Conservation (phyloP, 2,329 filamentous ascomycete species). For the Dactylellina sp. region DNA sequence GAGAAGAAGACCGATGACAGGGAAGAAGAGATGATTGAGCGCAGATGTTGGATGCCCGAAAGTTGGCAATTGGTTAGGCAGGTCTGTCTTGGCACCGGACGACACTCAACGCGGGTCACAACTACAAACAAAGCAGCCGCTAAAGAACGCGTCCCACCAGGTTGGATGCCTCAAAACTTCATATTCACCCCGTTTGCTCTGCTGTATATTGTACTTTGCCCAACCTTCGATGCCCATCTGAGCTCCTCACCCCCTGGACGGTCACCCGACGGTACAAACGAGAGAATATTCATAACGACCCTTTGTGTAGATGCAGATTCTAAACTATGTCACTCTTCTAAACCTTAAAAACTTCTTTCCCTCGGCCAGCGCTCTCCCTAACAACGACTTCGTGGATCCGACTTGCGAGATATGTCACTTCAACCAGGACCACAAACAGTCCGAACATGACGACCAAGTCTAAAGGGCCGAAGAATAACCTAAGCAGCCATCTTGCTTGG, state of each 20-base stretch:
- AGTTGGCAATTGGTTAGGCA: constrained; percentile 6
- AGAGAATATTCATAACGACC: constrained; percentile 22
- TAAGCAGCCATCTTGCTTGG: constrained; percentile 57
- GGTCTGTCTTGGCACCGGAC: constrained; percentile 30
- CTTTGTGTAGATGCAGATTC: not conserved
- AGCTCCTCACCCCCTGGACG: too few relatives aligned
- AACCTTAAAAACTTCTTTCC: constrained; percentile 5
- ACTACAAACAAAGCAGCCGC: constrained; percentile 55
- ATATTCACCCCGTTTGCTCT: constrained; percentile 24
- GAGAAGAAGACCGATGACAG: constrained; percentile 6
- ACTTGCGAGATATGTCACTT: constrained; percentile 37
- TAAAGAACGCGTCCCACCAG: constrained; percentile 41
- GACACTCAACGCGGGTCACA: constrained; percentile 52
- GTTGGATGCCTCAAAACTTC: constrained; percentile 15
- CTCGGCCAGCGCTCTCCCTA: constrained; percentile 1
- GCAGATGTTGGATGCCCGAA: constrained; percentile 31
- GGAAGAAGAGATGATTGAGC: constrained; percentile 10
- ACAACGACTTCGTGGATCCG: constrained; percentile 2
- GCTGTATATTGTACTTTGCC: constrained; percentile 14
- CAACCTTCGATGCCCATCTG: not conserved
- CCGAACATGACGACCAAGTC: constrained; percentile 55
- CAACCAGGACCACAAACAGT: constrained; percentile 5
- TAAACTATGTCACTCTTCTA: constrained; percentile 9
- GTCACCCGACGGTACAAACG: not conserved
- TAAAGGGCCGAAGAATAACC: constrained; percentile 52